These are phyloP conservation scores for Harringtonia lauricola DNA, from an alignment of 2,329 filamentous ascomycete genomes.

Conservation along the genomic window DNA sequence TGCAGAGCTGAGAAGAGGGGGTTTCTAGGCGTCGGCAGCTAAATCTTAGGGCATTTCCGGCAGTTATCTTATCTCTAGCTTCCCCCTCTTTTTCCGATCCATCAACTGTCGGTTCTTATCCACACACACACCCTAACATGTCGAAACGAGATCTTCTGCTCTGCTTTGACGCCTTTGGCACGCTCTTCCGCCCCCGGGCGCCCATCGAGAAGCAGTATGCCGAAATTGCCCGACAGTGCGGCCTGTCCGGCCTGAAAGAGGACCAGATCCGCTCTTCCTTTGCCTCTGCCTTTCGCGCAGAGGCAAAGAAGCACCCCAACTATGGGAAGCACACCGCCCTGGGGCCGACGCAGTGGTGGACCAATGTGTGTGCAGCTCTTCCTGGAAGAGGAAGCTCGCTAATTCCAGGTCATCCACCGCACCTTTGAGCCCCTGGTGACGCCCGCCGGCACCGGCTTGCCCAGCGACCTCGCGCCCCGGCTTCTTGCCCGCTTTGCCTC, in stretches of 20 bases:
- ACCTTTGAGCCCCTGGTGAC: constrained; percentile 36
- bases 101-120: neutral
- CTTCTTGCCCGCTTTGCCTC: constrained; percentile 43
- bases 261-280: constrained; percentile 25
- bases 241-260: constrained; percentile 30
- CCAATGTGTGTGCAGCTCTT: constrained; percentile 27
- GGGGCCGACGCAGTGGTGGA: constrained; percentile 47
- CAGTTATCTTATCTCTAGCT: too few relatives aligned
- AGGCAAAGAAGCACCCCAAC: constrained; percentile 39
- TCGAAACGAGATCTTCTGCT: constrained; percentile 36
- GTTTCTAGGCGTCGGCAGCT: too few relatives aligned
- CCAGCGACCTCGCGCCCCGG: constrained; percentile 30
- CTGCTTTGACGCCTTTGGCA: constrained; percentile 56
- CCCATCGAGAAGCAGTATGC: constrained; percentile 43
- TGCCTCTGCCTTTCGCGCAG: constrained; percentile 32
- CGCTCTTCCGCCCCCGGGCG: constrained; percentile 41
- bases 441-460: constrained; percentile 21
- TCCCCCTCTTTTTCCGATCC: neutral
- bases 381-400: neutral
- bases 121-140: neutral
- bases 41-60: too few relatives aligned
- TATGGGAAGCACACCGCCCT: constrained; percentile 44
- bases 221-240: constrained; percentile 36
- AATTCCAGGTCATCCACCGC: constrained; percentile 36
- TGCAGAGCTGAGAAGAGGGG: too few relatives aligned